phyloP scores from a whole-genome alignment of 768 basidiomycete species.

The Leccinum truebloodii region DNA sequence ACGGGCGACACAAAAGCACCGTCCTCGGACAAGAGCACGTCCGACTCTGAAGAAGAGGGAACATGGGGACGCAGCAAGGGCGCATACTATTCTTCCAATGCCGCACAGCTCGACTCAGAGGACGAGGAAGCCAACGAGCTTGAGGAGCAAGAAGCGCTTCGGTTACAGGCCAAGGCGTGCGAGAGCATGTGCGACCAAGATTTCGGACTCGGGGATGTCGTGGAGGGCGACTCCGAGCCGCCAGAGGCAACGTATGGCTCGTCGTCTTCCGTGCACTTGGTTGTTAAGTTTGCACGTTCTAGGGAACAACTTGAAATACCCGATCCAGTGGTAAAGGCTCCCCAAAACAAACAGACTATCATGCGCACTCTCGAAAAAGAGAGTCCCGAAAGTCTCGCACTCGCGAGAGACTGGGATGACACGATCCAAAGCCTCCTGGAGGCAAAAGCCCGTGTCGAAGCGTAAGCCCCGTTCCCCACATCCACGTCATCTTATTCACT shows the following conservation, averaged over 20 bases:
- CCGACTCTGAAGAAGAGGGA: constrained; percentile 42
- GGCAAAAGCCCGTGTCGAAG: constrained; percentile 52
- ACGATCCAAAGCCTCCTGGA: constrained; percentile 54
- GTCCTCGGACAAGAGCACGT: constrained; percentile 3
- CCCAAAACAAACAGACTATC: constrained; percentile 58
- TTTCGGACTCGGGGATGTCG: constrained; percentile 74
- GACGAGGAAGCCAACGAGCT: constrained; percentile 88
- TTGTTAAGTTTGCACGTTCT: constrained; percentile 11
- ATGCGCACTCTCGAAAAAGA: constrained; percentile 73
- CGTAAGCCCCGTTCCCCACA: constrained; percentile 41
- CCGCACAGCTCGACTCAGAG: constrained; percentile 75
- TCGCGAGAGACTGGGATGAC: constrained; percentile 85
- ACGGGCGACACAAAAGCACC: constrained; percentile 18
- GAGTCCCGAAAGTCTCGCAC: constrained; percentile 74
- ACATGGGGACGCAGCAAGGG: constrained; percentile 81
- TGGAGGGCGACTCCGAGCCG: constrained; percentile 36
- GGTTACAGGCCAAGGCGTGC: constrained; percentile 74
- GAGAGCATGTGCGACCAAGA: constrained; percentile 76
- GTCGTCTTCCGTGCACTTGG: neutral
- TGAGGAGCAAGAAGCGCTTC: constrained; percentile 83
- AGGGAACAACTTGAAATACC: constrained; percentile 19
- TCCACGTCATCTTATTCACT: neutral
- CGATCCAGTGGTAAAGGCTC: constrained; percentile 27
- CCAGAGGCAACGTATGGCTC: constrained; percentile 32
- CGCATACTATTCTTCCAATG: constrained; percentile 87